A percentile compares a stretch with the other conserved stretches of the same genome.
Conservation (phyloP, 73 alveolate species). For the Paramecium primaurelia region DNA sequence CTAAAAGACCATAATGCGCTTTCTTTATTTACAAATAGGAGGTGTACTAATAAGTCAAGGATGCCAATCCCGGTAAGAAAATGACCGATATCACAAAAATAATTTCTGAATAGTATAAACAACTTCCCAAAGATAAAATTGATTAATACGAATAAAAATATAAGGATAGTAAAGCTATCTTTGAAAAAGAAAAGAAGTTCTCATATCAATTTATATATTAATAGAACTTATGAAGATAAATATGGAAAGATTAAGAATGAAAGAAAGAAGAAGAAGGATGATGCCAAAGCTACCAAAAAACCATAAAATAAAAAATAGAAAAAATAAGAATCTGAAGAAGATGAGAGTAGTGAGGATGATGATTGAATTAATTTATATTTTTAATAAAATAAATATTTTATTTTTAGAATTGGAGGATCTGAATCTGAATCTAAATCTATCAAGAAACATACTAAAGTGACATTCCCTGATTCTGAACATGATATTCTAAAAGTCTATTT, state of each 20-base stretch:
- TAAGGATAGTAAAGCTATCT: slow-evolving; percentile 14
- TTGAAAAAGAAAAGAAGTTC: slow-evolving; percentile 39
- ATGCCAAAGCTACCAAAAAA: background rate
- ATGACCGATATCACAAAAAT: slow-evolving; percentile 46
- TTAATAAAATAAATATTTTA: background rate
- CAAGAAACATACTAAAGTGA: slow-evolving; percentile 18
- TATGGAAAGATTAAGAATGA: slow-evolving; percentile 25
- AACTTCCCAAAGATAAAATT: background rate
- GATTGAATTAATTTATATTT: background rate
- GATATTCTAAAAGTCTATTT: slow-evolving; percentile 10
- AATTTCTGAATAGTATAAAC: slow-evolving; percentile 43
- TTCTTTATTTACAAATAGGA: slow-evolving; percentile 50
- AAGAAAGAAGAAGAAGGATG: slow-evolving; percentile 34
- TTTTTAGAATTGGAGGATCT: slow-evolving; percentile 28
- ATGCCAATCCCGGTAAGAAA: slow-evolving; percentile 46
- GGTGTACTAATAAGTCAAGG: slow-evolving; percentile 35
- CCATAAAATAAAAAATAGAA: background rate
- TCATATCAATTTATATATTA: background rate
- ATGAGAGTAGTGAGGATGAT: slow-evolving; percentile 7
- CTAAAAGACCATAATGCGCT: slow-evolving; percentile 48
- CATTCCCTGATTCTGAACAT: slow-evolving; percentile 2
- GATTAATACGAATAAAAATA: slow-evolving; percentile 22
- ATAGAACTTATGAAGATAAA: slow-evolving; percentile 20
- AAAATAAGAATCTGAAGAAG: background rate
- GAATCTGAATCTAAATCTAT: slow-evolving; percentile 12